These are phyloP conservation scores for Sporobolomyces phaffii DNA, from an alignment of 768 basidiomycete genomes.

Conservation along the genomic window DNA sequence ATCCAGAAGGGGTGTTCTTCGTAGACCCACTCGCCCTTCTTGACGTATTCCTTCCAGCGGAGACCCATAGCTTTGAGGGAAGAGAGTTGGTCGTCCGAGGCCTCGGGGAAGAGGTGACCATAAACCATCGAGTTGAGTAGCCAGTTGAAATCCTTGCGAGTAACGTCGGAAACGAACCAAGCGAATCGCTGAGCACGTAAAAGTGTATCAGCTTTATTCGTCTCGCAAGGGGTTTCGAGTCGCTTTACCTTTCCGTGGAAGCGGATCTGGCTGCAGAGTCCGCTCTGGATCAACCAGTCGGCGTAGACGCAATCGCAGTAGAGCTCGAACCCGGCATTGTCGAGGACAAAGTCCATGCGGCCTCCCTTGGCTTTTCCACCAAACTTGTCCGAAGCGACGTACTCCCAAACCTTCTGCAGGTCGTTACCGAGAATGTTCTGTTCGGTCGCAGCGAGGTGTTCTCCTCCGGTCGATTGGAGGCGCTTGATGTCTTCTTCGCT, in stretches of 20 bases:
- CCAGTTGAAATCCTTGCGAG: conserved; percentile 92
- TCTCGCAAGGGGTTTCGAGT: no score
- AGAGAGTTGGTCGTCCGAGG: conserved; percentile 69
- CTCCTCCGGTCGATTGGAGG: conserved; percentile 94
- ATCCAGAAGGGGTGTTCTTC: conserved; percentile 86
- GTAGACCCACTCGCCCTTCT: conserved; percentile 86
- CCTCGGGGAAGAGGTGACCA: conserved; percentile 83
- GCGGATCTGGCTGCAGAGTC: conserved; percentile 71
- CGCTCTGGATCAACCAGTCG: conserved; percentile 87
- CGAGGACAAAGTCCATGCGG: conserved; percentile 62
- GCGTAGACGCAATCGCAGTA: conserved; percentile 52
- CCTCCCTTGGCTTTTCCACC: conserved; percentile 58
- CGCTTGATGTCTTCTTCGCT: conserved; percentile 94
- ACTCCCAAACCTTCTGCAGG: conserved; percentile 63
- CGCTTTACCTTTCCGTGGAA: conserved; percentile 76
- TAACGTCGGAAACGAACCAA: conserved; percentile 89
- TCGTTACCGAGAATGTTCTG: conserved; percentile 93
- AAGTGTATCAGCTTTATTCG: no score
- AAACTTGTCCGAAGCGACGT: conserved; percentile 57
- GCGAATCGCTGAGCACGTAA: conserved; percentile 63
- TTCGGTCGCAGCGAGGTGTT: conserved; percentile 86
- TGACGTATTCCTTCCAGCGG: conserved; percentile 94
- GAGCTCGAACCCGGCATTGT: conserved; percentile 61
- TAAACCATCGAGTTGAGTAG: conserved; percentile 70
- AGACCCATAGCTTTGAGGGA: conserved; percentile 70